phyloP scores from a whole-genome alignment of 164 flowering plant genomes.

The Vitis rotundifolia region DNA sequence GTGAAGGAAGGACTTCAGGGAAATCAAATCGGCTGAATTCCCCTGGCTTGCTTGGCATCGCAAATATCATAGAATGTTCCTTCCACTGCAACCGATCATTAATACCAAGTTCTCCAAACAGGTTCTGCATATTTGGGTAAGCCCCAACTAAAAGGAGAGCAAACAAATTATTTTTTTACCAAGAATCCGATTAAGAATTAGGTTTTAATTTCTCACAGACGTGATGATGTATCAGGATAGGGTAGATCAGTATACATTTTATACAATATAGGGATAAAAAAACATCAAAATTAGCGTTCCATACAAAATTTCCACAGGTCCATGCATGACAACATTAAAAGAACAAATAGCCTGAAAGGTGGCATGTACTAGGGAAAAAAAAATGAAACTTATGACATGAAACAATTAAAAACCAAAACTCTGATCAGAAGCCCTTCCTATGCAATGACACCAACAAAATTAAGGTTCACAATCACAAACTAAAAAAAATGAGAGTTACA shows the following conservation, averaged over 20 bases:
- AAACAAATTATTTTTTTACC: not conserved
- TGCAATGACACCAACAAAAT: not conserved
- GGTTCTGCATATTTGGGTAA: constrained; percentile 92
- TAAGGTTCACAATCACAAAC: too few relatives aligned
- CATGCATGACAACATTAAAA: not conserved
- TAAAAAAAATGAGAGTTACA: not conserved
- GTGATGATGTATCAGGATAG: not conserved
- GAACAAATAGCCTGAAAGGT: not conserved
- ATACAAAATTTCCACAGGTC: not conserved
- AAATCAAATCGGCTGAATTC: constrained; percentile 98
- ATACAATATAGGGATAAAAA: not conserved
- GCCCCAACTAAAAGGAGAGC: constrained; percentile 72
- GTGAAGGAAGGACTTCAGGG: constrained; percentile 85
- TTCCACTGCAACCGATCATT: constrained; percentile 97
- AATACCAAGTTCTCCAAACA: constrained; percentile 94
- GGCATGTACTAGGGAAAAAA: not conserved
- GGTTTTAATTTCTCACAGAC: not conserved
- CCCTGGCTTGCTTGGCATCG: constrained; percentile 97
- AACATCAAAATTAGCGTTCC: not conserved
- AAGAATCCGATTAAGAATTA: not conserved
- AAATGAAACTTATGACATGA: not conserved
- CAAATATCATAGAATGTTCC: constrained; percentile 99
- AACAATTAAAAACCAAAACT: not conserved
- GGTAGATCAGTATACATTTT: not conserved
- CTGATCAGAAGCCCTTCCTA: not conserved